Conservation (phyloP, 2,329 filamentous ascomycete species). For the Dactylellina cionopaga region DNA sequence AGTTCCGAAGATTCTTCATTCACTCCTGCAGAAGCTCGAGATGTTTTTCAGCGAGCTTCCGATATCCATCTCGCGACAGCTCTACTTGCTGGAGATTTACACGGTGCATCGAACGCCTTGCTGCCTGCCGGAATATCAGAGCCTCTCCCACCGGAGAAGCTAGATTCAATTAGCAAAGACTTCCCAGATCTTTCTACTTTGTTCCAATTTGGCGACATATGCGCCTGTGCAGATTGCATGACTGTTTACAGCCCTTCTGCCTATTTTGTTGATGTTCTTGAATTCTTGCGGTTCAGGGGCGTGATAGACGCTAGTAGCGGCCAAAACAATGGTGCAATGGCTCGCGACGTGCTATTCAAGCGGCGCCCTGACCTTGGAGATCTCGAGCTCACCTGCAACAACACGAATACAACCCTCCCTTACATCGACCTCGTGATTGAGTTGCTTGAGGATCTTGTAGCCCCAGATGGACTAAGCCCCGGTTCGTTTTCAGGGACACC, state of each 20-base stretch:
- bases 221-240: constrained; percentile 54
- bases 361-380: constrained; percentile 57
- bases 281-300: constrained; percentile 52
- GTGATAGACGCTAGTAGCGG: constrained; percentile 29
- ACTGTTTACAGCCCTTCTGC: constrained; percentile 53
- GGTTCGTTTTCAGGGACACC: not conserved
- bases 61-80: not conserved
- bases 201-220: constrained; percentile 31
- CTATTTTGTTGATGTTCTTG: constrained; percentile 57
- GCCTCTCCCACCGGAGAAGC: not conserved
- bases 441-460: constrained; percentile 56
- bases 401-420: constrained; percentile 57
- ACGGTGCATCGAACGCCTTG: not conserved
- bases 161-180: constrained; percentile 12
- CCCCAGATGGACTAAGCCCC: not conserved
- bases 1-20: not conserved
- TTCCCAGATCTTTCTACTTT: constrained; percentile 20
- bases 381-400: constrained; percentile 57
- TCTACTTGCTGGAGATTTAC: constrained; percentile 4
- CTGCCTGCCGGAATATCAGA: not conserved
- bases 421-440: constrained; percentile 59
- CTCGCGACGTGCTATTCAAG: constrained; percentile 53
- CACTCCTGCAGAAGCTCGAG: not conserved
- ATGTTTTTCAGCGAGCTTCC: not conserved
- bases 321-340: not conserved